Evolutionary conservation across 176 grass and related monocot genomes (phyloP), one percentile per base, ranked within the genome.

Genomic region (Phyllostachys edulis): DNA sequence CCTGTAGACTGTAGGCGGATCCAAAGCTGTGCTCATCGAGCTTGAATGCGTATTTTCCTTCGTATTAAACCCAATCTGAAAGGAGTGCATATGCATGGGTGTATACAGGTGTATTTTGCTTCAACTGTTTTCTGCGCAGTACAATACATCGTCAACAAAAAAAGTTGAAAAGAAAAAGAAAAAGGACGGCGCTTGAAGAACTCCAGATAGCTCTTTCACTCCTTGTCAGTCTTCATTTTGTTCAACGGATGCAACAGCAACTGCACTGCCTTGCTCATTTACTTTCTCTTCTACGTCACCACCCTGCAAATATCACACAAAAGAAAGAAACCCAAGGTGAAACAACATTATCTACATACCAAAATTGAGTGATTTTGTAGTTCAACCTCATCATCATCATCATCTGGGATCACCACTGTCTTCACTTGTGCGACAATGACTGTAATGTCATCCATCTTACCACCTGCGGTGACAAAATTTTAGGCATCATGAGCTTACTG

Each of bases 391-490:
- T 90, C 79, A 16, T 79, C 88, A 15, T 4, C 46, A 16, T 79
- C 89, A 15, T 4, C 47, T 37, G 73, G 80, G 60, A 87, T 64
- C 32, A 29, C 14, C 69, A 83, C 40, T 21, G 50, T 78, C 74
- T 83, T 91, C 67, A 92, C 87, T 90, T 82, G 85, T 15, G 89
- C 93, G 0, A 98, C 92, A 50, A 94, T 85, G 15, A 94, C 96
- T 10, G 93, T 98, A 55, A 98, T 92, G 73, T 98, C 96, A 83
- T 98, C 96, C 87, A 95, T 87, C 83, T 98, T 98, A 83, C 93
- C 96, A 73, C 96, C 96, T 98, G 86, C 61, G 44, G 40, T 8
- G 21, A 79, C 45, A 85, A 78, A 79, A 72, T 65, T 65, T 52
- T 51, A 6, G 55, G 39, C 46, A 57, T 34, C 42, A 27, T 86